A percentile compares a stretch with the other conserved stretches of the same genome.
Evolutionary conservation across 352 stramenopile genomes (phyloP).

Genomic region (Aphanomyces stellatus): DNA sequence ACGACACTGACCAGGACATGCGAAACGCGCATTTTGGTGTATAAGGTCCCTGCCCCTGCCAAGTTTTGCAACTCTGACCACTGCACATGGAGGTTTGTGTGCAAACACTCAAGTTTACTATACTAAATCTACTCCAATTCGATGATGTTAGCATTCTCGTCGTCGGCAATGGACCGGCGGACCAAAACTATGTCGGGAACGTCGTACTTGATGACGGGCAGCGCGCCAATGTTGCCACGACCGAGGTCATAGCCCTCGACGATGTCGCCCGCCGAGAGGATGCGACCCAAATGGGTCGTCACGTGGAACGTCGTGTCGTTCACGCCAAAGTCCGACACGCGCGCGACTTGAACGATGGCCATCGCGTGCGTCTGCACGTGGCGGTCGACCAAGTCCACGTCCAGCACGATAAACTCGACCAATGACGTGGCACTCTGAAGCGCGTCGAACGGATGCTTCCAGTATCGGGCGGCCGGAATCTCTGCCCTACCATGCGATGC

Average conservation of each 20-base stretch:
- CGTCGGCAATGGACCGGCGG: too few species aligned
- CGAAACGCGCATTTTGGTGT: too few species aligned
- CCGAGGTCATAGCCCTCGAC: conserved; percentile 69
- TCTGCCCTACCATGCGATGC: too few species aligned
- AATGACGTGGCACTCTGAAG: conserved; percentile 45
- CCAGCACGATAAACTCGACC: conserved; percentile 59
- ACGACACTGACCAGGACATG: too few species aligned
- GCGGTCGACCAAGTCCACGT: conserved; percentile 49
- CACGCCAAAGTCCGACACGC: conserved; percentile 60
- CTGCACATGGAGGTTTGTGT: too few species aligned
- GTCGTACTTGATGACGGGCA: conserved; percentile 38
- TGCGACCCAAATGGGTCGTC: conserved; percentile 47
- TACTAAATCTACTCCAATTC: too few species aligned
- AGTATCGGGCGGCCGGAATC: conserved; percentile 53
- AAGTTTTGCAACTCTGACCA: too few species aligned
- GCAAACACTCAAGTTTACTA: too few species aligned
- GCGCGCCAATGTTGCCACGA: conserved; percentile 39
- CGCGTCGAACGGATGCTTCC: conserved; percentile 52
- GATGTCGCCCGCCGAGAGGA: conserved; percentile 48
- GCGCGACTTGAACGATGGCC: conserved; percentile 58
- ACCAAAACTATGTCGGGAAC: conserved; percentile 69
- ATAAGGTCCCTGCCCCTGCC: too few species aligned
- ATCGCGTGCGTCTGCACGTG: too few species aligned
- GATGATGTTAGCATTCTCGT: too few species aligned
- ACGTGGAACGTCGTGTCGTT: conserved; percentile 70